Conservation (phyloP, 352 stramenopile genomes). For the Pythium aristosporum region DNA sequence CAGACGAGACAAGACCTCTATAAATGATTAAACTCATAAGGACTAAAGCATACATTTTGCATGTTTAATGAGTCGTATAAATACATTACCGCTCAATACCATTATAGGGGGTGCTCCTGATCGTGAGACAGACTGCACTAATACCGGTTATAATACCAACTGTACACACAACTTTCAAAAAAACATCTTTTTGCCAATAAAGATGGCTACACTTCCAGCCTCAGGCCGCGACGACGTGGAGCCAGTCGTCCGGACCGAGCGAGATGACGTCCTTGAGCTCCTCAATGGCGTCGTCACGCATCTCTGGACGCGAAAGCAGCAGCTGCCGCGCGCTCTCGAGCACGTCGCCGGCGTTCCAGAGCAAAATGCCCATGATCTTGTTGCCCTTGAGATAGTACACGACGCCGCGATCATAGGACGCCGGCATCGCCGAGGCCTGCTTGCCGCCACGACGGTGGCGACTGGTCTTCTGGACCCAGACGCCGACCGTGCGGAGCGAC, state of each 20-base stretch:
- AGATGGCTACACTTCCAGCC: neutral
- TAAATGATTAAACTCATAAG: too few species aligned
- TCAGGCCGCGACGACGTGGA: conserved; percentile 49
- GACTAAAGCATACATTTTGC: too few species aligned
- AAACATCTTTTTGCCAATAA: neutral
- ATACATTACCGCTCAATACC: too few species aligned
- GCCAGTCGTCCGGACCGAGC: conserved; percentile 86
- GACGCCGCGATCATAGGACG: conserved; percentile 73
- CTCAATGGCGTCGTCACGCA: conserved; percentile 70
- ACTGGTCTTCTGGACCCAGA: conserved; percentile 71
- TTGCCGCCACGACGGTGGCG: neutral
- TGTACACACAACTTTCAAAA: neutral
- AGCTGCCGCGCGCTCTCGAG: conserved; percentile 85
- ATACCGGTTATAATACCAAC: too few species aligned
- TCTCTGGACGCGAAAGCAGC: conserved; percentile 66
- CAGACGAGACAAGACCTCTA: too few species aligned
- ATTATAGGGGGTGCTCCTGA: too few species aligned
- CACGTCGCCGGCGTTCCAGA: conserved; percentile 89
- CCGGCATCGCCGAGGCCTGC: conserved; percentile 5
- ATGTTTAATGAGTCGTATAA: too few species aligned
- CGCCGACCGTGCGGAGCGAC: conserved; percentile 66
- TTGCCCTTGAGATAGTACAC: conserved; percentile 91
- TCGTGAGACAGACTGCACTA: too few species aligned
- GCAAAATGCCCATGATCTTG: conserved; percentile 88
- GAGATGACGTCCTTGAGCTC: conserved; percentile 83